Conservation (phyloP, 2,329 filamentous ascomycete species). For the Ophiostoma ulmi region DNA sequence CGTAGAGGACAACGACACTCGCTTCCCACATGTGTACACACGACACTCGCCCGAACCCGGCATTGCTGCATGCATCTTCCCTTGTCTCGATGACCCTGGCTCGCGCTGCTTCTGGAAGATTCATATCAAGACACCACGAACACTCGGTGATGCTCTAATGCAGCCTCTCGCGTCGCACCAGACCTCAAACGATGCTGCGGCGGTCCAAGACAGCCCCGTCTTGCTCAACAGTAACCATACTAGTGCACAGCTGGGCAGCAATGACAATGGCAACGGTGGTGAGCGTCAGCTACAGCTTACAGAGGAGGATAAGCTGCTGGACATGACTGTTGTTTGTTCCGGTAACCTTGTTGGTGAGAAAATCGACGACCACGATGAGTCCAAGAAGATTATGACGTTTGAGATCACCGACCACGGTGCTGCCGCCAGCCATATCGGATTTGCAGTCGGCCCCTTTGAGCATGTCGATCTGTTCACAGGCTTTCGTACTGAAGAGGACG, state of each 20-base stretch:
- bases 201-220: constrained; percentile 27
- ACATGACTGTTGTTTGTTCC: constrained; percentile 86
- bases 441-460: constrained; percentile 91
- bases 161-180: constrained; percentile 39
- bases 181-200: background rate
- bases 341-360: constrained; percentile 83
- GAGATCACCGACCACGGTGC: constrained; percentile 58
- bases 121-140: constrained; percentile 78
- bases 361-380: constrained; percentile 67
- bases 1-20: constrained; percentile 67
- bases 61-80: constrained; percentile 79
- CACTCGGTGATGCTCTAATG: constrained; percentile 70
- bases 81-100: constrained; percentile 81
- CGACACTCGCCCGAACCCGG: constrained; percentile 74
- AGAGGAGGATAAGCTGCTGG: constrained; percentile 79
- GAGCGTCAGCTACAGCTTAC: constrained; percentile 41
- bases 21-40: constrained; percentile 90
- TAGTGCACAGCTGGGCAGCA: constrained; percentile 25
- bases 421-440: constrained; percentile 83
- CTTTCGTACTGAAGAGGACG: constrained; percentile 83
- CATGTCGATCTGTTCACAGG: constrained; percentile 80
- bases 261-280: constrained; percentile 39
- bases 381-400: constrained; percentile 85
- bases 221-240: background rate
- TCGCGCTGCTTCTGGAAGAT: constrained; percentile 77